phyloP scores from a whole-genome alignment of 2,329 filamentous ascomycete genomes.

The Apiospora pterosperma region DNA sequence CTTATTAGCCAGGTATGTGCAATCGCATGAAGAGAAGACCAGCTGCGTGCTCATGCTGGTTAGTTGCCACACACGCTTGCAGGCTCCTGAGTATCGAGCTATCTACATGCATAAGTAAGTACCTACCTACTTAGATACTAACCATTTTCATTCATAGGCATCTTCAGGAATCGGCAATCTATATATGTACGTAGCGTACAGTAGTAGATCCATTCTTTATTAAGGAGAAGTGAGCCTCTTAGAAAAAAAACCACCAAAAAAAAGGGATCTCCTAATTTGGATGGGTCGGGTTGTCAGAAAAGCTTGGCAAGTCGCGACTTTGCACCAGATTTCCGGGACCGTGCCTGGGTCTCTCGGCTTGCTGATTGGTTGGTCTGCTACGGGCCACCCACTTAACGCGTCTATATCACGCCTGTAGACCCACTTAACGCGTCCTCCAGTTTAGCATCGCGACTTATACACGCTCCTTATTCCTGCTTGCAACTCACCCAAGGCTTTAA shows the following conservation, averaged over 20 bases:
- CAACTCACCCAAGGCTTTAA: background rate
- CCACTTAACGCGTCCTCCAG: background rate
- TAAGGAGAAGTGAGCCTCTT: background rate
- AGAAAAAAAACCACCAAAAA: too few species aligned
- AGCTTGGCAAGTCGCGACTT: background rate
- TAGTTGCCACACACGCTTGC: background rate
- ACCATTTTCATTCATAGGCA: background rate
- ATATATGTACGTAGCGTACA: background rate
- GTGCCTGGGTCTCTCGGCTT: background rate
- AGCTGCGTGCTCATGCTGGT: background rate
- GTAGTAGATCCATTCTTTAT: background rate
- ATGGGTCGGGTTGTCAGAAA: background rate
- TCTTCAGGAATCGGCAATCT: background rate
- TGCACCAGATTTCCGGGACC: background rate
- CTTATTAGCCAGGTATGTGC: background rate
- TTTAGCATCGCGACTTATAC: constrained; percentile 3
- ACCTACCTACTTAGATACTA: too few species aligned
- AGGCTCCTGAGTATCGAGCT: too few species aligned
- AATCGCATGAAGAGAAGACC: background rate
- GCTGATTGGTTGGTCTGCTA: background rate
- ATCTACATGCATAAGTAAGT: background rate
- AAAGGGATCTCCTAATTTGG: background rate
- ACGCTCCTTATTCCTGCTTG: background rate
- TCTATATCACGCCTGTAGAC: background rate
- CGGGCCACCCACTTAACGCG: background rate